Evolutionary conservation across 768 basidiomycete genomes (phyloP).

Genomic region (Peribolospora kevripleyi): DNA sequence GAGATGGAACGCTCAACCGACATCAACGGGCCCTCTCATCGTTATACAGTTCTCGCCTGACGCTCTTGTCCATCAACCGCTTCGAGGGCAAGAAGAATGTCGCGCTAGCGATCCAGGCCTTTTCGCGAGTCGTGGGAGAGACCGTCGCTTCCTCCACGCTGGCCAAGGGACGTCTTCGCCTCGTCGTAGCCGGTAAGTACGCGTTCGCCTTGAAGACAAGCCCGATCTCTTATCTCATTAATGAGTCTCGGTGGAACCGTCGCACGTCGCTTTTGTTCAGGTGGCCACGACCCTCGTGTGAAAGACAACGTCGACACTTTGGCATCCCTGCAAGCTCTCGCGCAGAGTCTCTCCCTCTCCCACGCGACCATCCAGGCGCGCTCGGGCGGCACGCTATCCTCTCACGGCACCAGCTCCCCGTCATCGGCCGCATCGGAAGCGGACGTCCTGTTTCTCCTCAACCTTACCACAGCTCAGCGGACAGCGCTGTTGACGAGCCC

Average conservation of each 20-base stretch:
- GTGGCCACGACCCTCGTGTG: constrained; percentile 72
- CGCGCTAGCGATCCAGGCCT: constrained; percentile 53
- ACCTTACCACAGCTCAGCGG: constrained; percentile 65
- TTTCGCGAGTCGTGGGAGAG: constrained; percentile 29
- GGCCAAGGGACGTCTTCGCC: constrained; percentile 24
- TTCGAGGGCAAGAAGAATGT: constrained; percentile 91
- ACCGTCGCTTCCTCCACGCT: constrained; percentile 13
- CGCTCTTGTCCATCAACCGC: constrained; percentile 63
- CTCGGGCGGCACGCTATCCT: not conserved
- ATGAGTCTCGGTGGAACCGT: not conserved
- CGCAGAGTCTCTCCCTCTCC: constrained; percentile 31
- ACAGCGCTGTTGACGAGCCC: constrained; percentile 46
- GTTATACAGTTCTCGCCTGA: constrained; percentile 32
- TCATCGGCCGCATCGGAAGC: constrained; percentile 21
- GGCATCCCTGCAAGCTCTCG: constrained; percentile 33
- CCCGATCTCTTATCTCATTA: not conserved
- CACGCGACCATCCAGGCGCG: constrained; percentile 8
- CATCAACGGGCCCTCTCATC: not conserved
- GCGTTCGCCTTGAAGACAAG: not conserved
- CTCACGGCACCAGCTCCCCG: constrained; percentile 7
- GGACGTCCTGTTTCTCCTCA: constrained; percentile 66
- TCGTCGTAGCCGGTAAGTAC: constrained; percentile 49
- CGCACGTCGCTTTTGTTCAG: constrained; percentile 19
- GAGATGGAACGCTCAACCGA: too few relatives aligned
- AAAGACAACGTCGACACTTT: constrained; percentile 57